Evolutionary conservation across 495 filamentous ascomycete genomes (phyloP), one percentile per base, ranked within the genome.

Genomic region (Trichoderma gamsii): DNA sequence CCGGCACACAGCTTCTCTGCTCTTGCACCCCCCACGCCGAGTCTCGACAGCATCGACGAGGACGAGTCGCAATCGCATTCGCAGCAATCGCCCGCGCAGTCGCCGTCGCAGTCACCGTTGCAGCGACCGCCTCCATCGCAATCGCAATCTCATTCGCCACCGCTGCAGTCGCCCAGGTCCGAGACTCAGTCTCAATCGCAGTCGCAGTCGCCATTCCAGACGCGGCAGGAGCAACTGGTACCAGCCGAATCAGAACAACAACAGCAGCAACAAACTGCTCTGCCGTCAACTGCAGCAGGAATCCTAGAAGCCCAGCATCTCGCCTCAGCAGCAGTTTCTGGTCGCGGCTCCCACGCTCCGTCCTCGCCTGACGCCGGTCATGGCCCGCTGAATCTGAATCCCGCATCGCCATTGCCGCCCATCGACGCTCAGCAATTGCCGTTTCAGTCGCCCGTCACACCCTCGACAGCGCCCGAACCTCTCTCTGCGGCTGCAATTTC

Each of bases 301-400:
- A 4, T 9, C 35, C 35, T 5, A 38, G 35, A 3, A 38, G 35
- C 49, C 25, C 18, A 52, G 49, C 49, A 52, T 8, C 18, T 52
- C 49, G 49, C 25, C 7, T 23, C 23, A 11, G n/a, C 56, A 23
- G 27, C 51, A 38, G 35, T 38, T 38, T 38, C 35, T n/a, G 51
- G 56, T n/a, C 56, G 56, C 56, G 56, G 56, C 56, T 21, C 27
- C 25, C 23, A 61, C 56, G 56, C 56, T 61, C 56, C 56, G 23
- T 25, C 56, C 27, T 15, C 56, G 23, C 25, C 56, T 25, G 56
- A n/a, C 49, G n/a, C 49, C 49, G 49, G 25, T 18, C 56, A 61
- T 61, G 56, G 56, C 56, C 56, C 56, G 25, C 56, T 61, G 56
- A 27, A 15, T 32, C 25, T 61, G 56, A 61, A 18, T 61, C n/a